These are phyloP conservation scores for Xylaria sp. DNA, from an alignment of 2,329 filamentous ascomycete species.

Conservation along the genomic window DNA sequence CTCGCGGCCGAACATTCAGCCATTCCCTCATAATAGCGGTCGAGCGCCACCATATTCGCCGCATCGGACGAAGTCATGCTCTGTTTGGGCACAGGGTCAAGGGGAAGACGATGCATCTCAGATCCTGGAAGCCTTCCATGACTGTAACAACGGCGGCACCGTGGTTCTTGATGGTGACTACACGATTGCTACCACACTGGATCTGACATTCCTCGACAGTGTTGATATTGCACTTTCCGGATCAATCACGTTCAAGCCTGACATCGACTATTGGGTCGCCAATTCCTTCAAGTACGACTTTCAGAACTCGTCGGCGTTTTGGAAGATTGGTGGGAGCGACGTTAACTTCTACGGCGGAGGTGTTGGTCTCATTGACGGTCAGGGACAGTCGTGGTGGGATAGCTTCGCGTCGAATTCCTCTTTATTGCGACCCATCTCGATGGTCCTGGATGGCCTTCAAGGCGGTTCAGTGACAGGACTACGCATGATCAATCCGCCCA, in stretches of 20 bases:
- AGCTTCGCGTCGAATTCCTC: slow-evolving; percentile 43
- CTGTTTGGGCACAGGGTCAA: slow-evolving; percentile 10
- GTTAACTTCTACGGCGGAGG: slow-evolving; percentile 61
- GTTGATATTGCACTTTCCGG: slow-evolving; percentile 56
- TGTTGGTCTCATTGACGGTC: slow-evolving; percentile 48
- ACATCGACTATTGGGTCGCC: slow-evolving; percentile 64
- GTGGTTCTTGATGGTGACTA: slow-evolving; percentile 57
- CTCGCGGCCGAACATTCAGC: slow-evolving; percentile 16
- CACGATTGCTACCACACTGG: slow-evolving; percentile 57
- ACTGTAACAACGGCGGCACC: slow-evolving; percentile 59
- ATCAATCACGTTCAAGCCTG: slow-evolving; percentile 55
- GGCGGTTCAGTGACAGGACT: slow-evolving; percentile 19
- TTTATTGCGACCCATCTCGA: slow-evolving; percentile 16
- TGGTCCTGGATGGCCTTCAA: slow-evolving; percentile 18
- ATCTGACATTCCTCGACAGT: slow-evolving; percentile 58
- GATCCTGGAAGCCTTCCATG: slow-evolving; percentile 48
- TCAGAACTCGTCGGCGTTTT: slow-evolving; percentile 57
- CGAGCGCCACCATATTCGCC: slow-evolving; percentile 11
- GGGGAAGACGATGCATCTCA: slow-evolving; percentile 28
- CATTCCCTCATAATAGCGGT: slow-evolving; percentile 19
- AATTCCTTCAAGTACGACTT: slow-evolving; percentile 59
- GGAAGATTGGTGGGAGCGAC: slow-evolving; percentile 41
- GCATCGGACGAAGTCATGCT: slow-evolving; percentile 13
- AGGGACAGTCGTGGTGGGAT: slow-evolving; percentile 61
- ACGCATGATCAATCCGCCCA: slow-evolving; percentile 19